Evolutionary conservation across 225 moss, liverwort and hornwort species (phyloP).

Genomic region (Marchantia polymorpha): DNA sequence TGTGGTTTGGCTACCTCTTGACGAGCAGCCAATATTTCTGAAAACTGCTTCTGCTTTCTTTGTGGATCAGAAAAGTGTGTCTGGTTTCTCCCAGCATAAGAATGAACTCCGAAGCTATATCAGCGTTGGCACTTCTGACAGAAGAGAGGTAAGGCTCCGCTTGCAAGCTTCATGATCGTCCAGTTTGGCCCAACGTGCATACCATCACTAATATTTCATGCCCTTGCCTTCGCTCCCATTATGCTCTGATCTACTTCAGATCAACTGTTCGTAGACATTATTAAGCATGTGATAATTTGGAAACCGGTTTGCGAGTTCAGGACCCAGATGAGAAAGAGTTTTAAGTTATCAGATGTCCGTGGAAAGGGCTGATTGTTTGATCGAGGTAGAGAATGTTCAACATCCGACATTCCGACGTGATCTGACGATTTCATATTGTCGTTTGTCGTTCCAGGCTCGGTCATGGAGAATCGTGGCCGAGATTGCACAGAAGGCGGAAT

Average conservation of each 20-base stretch:
- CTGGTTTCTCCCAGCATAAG: neutral
- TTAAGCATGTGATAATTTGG: too few relatives aligned
- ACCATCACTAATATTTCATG: too few relatives aligned
- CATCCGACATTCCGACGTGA: too few relatives aligned
- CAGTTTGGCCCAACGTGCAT: too few relatives aligned
- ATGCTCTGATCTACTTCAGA: neutral
- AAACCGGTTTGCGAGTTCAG: too few relatives aligned
- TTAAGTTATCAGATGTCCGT: too few relatives aligned
- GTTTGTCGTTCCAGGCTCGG: slow-evolving; percentile 34
- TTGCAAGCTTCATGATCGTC: too few relatives aligned
- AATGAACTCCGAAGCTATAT: neutral
- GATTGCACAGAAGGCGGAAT: slow-evolving; percentile 63
- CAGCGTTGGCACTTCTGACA: neutral
- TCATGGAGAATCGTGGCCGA: slow-evolving; percentile 18
- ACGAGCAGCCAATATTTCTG: neutral
- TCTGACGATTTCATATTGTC: neutral
- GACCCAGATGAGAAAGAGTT: too few relatives aligned
- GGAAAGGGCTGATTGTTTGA: too few relatives aligned
- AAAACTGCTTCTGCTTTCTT: neutral
- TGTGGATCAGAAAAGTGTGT: neutral
- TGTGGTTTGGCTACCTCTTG: too few relatives aligned
- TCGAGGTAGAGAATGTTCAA: too few relatives aligned
- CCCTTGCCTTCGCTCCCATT: neutral
- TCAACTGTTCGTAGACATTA: too few relatives aligned
- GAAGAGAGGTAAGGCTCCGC: neutral